Base-by-base conservation (phyloP, 768 basidiomycete species). In the Botryobasidium botryosum region DNA sequence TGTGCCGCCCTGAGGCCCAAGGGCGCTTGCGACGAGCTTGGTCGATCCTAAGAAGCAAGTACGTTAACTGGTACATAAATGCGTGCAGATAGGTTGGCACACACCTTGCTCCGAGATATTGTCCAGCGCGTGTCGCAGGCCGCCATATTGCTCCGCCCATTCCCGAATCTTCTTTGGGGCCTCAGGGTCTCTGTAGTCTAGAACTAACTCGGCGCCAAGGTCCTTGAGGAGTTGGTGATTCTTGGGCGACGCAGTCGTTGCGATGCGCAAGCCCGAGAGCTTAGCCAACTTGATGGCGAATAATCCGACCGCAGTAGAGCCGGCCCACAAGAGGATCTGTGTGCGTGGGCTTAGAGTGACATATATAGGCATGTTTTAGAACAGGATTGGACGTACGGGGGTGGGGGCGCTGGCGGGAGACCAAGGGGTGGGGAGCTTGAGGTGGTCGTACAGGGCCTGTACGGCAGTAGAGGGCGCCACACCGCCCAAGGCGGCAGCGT, bases 131-230 rank as follows among this genome's bases (percentile, higher is more conserved):
- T n/a, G n/a, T n/a, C n/a, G n/a, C n/a, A n/a, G n/a, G n/a, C n/a
- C n/a, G n/a, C n/a, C n/a, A n/a, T n/a, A n/a, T n/a, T n/a, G n/a
- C n/a, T n/a, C 29, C 6, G 43, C 47, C 49, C 47, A 51, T 13
- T 39, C 47, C 18, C 51, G 52, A 26, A 57, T 51, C 28, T 55
- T 49, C 29, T 46, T 33, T 3, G 44, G 37, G 5, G 48, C 49
- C 5, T 51, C 49, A 17, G 43, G 39, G 37, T 52, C 51, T 31
- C 52, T 53, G 48, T 63, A 55, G 49, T 69, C 65, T 45, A 67
- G 63, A 4, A 65, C 62, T 3, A 58, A 61, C 27, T 64, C 59
- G 1, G 70, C 71, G 3, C 71, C 70, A 6, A 67, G 54, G 1
- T 54, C 48, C 35, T 60, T 61, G 17, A 70, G 50, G 15, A 64